A percentile compares a stretch with the other conserved stretches of the same genome.
Conservation (phyloP, 352 stramenopile species). For the Discostella stelligera region DNA sequence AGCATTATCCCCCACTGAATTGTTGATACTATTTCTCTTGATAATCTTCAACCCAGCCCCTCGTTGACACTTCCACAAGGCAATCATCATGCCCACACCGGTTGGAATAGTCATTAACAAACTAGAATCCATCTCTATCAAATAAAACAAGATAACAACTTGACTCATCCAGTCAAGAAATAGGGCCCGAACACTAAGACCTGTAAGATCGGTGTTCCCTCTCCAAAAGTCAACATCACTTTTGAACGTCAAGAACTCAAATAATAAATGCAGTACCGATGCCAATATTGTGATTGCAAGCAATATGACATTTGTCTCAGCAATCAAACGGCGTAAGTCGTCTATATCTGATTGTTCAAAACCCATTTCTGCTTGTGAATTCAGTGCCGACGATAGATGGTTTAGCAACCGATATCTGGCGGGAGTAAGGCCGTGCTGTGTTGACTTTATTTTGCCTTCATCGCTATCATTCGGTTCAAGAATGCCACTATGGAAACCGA, state of each 20-base stretch:
- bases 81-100: constrained; percentile 70
- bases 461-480: constrained; percentile 8
- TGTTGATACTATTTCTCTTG: constrained; percentile 22
- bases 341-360: constrained; percentile 86
- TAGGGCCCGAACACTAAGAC: constrained; percentile 91
- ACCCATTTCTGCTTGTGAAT: constrained; percentile 90
- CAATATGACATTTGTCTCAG: constrained; percentile 96
- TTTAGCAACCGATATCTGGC: constrained; percentile 74
- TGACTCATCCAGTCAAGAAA: constrained; percentile 96
- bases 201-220: constrained; percentile 93
- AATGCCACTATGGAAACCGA: constrained; percentile 81
- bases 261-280: constrained; percentile 95
- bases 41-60: constrained; percentile 71
- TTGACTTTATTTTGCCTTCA: constrained; percentile 28
- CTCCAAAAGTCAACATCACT: constrained; percentile 99
- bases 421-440: constrained; percentile 62
- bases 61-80: constrained; percentile 76
- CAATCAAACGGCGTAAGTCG: constrained; percentile 89
- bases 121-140: constrained; percentile 96
- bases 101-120: constrained; percentile 90
- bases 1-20: constrained; percentile 12
- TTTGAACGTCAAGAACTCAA: constrained; percentile 99
- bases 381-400: constrained; percentile 88
- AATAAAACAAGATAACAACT: constrained; percentile 95
- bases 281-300: constrained; percentile 93